Evolutionary conservation across 208 protist species (phyloP), one percentile per base, ranked within the genome.

Genomic region (Leishmania braziliensis): DNA sequence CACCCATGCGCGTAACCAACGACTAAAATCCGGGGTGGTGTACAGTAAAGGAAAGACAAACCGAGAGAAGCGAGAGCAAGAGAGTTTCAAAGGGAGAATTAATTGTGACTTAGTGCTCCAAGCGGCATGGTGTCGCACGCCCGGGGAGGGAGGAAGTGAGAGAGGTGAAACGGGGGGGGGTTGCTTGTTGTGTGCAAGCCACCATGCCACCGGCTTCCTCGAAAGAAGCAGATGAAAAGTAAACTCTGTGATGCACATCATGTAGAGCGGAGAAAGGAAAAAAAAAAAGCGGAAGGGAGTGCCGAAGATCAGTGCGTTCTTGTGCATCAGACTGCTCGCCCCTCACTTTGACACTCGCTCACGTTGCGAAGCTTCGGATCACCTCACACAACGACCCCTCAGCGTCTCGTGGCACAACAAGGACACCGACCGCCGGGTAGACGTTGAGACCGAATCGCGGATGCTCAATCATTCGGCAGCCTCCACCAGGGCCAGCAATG

Each of bases 401-500:
- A 0, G 58, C 58, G 46, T 75, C 26, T 18, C 33, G 39, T 18
- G 85, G 87, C 29, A 88, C 39, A 0, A 66, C 84, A 0, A 92
- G 9, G 9, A 92, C 75, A 23, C 80, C 85, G 1, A 81, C 82
- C 9, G 89, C 81, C 10, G 87, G 87, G 71, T 92, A 92, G 56
- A 91, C 75, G 70, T 87, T 86, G 62, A 90, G 79, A 23, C 87
- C 89, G 18, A 86, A 87, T 23, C 66, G 63, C 5, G 86, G 87
- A 68, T 92, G 89, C 75, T 88, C 63, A 26, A 91, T 76, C 87
- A 92, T 92, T 73, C 89, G 86, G 71, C 89, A 92, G 29, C 85
- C 85, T 23, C 89, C 89, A 36, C 87, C 87, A 8, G 79, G 77
- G 0, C 82, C 83, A 8, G 83, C 80, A n/a, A 92, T 85, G 43